A percentile compares a stretch with the other conserved stretches of the same genome.
Conservation (phyloP, 83 land plant genomes). For the Diphasiastrum complanatum region DNA sequence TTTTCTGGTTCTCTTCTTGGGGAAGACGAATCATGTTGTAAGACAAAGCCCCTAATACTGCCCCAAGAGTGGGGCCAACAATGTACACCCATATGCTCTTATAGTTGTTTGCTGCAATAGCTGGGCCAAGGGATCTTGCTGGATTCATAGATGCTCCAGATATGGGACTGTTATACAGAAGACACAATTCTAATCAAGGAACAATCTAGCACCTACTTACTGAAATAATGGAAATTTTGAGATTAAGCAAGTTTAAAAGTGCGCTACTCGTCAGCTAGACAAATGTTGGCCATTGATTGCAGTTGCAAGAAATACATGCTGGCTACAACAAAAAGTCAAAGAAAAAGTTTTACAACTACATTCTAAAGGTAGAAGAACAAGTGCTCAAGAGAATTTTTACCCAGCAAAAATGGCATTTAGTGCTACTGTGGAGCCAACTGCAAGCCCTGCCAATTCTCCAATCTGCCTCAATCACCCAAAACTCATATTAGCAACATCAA, state of each 20-base stretch:
- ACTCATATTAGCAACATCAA: not conserved
- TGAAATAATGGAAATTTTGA: not conserved
- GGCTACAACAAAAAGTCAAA: too few species aligned
- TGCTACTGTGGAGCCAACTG: conserved; percentile 71
- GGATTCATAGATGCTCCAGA: conserved; percentile 22
- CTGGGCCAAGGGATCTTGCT: conserved; percentile 17
- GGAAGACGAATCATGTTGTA: conserved; percentile 3
- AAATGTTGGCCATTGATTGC: conserved; percentile 1
- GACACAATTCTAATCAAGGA: too few species aligned
- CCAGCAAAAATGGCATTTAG: conserved; percentile 66
- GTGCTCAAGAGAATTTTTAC: conserved; percentile 39
- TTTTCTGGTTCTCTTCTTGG: not conserved
- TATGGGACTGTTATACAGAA: conserved; percentile 20
- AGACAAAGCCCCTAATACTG: conserved; percentile 2
- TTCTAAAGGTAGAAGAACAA: too few species aligned
- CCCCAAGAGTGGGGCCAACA: conserved; percentile 9
- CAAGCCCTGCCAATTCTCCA: conserved; percentile 71
- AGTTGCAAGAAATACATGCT: too few species aligned
- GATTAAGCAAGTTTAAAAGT: not conserved
- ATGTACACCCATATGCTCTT: conserved; percentile 11
- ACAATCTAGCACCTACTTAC: not conserved
- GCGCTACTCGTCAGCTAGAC: not conserved
- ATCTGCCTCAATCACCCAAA: conserved; percentile 24
- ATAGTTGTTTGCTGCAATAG: conserved; percentile 1
- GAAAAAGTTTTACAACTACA: not conserved